Evolutionary conservation across 2,329 filamentous ascomycete genomes (phyloP).

Genomic region (Raffaelea deltoideospora): DNA sequence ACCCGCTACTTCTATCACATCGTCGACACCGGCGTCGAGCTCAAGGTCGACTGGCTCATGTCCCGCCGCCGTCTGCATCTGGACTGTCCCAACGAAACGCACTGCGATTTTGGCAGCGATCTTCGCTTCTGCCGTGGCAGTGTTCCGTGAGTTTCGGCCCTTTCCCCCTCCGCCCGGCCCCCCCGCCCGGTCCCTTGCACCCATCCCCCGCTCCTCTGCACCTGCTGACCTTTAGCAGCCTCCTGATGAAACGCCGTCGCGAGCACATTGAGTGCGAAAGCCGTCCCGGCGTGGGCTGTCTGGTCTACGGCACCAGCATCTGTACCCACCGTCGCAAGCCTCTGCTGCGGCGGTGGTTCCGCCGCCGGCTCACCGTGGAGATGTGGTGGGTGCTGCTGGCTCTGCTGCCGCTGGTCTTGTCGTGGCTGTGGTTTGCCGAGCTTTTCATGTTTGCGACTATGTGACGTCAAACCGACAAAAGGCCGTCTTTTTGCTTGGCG

Average conservation of each 20-base stretch:
- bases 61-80: conserved; percentile 47
- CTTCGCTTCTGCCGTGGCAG: conserved; percentile 44
- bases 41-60: conserved; percentile 57
- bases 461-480: too few relatives aligned
- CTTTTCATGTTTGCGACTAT: too few relatives aligned
- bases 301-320: conserved; percentile 33
- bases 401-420: conserved; percentile 22
- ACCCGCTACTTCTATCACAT: conserved; percentile 46
- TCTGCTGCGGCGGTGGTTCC: conserved; percentile 30
- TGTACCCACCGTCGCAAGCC: conserved; percentile 28
- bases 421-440: conserved; percentile 21
- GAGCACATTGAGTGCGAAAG: conserved; percentile 47
- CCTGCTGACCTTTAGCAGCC: conserved; percentile 16
- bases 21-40: conserved; percentile 47
- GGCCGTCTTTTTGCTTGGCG: too few relatives aligned
- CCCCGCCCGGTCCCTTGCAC: too few relatives aligned
- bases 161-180: neutral
- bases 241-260: conserved; percentile 42
- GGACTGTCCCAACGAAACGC: conserved; percentile 44
- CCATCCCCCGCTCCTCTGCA: neutral
- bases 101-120: conserved; percentile 44
- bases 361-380: conserved; percentile 27
- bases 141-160: conserved; percentile 29
- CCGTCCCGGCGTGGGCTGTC: conserved; percentile 38
- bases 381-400: conserved; percentile 33